Base-by-base conservation (phyloP, 805 yeast species). In the Saturnispora dispora region DNA sequence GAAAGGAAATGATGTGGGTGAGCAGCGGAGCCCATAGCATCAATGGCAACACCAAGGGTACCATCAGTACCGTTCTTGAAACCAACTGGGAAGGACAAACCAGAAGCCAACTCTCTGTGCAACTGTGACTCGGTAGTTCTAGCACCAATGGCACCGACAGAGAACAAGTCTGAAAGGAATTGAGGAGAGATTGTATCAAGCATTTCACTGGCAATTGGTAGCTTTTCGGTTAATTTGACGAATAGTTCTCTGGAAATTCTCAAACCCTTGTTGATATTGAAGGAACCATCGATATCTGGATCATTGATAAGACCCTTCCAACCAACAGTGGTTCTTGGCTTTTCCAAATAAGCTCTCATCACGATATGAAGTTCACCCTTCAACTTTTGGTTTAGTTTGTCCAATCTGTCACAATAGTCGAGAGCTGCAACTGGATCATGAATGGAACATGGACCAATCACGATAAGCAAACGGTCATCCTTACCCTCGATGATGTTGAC, bases 31-130 rank as follows among this genome's bases (percentile, higher is more conserved):
- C 88, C 78, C 65, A 88, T 78, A 28, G 99, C 99, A 65, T 91
- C 99, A 56, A 91, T 76, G 35, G 97, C 96, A 56, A 91, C 97
- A 59, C 88, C 95, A 48, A 93, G 70, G 44, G 90, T 82, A 64
- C 99, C 99, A 68, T 93, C 98, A 40, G 99, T 91, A 64, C 98
- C 98, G 65, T 91, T 91, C 68, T 91, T 91, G 83, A 91, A 91
- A 50, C 99, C 99, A 53, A 91, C 88, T 42, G 99, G 99, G 88
- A 93, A 91, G 3, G 96, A 87, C 45, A 93, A 74, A 32, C 98
- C 99, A 0, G 97, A 89, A 3, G 98, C 96, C 59, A 91, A 78
- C 70, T 91, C 99, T 69, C 99, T 83, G 70, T 91, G 99, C 50
- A 91, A 79, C 74, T 91, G 99, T 39, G 96, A 89, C 74, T 91